These are phyloP conservation scores for Suhomyces faveliae DNA, from an alignment of 805 yeast genomes.

Conservation along the genomic window DNA sequence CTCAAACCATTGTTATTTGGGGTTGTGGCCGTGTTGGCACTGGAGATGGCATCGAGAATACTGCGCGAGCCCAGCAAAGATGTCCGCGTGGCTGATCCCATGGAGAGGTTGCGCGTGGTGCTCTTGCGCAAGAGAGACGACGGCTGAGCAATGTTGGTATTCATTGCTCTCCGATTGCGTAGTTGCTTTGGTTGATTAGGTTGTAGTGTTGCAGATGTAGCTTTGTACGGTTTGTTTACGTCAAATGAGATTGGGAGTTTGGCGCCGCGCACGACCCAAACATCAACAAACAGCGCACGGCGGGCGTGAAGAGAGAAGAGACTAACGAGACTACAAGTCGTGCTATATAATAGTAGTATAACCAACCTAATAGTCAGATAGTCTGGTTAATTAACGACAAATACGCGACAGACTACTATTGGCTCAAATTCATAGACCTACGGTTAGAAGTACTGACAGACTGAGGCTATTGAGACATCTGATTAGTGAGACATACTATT, in stretches of 20 bases:
- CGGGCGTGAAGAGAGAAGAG: background rate
- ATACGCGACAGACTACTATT: too few species aligned
- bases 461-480: too few species aligned
- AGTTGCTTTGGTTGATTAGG: too few species aligned
- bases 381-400: too few species aligned
- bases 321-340: background rate
- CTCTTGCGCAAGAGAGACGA: constrained; percentile 13
- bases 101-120: constrained; percentile 19
- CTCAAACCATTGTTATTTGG: constrained; percentile 19
- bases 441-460: too few species aligned
- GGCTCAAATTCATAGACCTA: too few species aligned
- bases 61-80: constrained; percentile 19
- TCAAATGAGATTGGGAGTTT: background rate
- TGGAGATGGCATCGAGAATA: constrained; percentile 13
- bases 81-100: constrained; percentile 22
- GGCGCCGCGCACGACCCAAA: constrained; percentile 8
- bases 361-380: too few species aligned
- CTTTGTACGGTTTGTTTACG: background rate
- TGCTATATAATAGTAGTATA: too few species aligned
- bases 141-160: constrained; percentile 7
- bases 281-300: constrained; percentile 1
- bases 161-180: background rate
- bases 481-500: too few species aligned
- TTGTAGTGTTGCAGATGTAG: background rate
- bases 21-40: constrained; percentile 22